phyloP scores from a whole-genome alignment of 2,329 filamentous ascomycete species.

The Phaeophleospora eucalypticola region DNA sequence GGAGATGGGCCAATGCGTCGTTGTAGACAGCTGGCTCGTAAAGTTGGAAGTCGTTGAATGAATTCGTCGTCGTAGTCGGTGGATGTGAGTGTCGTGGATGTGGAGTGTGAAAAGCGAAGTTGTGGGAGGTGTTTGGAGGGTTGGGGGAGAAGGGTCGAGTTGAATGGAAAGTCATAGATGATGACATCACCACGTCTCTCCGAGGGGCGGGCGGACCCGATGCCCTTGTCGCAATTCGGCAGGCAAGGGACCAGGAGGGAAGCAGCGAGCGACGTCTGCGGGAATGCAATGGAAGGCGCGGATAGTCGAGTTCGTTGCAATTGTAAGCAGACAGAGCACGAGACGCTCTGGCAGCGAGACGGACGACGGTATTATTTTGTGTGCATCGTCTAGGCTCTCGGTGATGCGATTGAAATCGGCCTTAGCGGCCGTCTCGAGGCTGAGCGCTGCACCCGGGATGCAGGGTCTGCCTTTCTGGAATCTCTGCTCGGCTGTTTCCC shows the following conservation, averaged over 20 bases:
- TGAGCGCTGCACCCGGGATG: background rate
- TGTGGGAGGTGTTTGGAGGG: background rate
- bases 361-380: slow-evolving; percentile 7
- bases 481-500: slow-evolving; percentile 4
- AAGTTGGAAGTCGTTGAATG: slow-evolving; percentile 8
- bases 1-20: slow-evolving; percentile 17
- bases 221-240: no score
- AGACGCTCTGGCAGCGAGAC: slow-evolving; percentile 2
- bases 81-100: background rate
- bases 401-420: background rate
- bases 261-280: slow-evolving; percentile 2
- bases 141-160: background rate
- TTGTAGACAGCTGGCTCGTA: slow-evolving; percentile 12
- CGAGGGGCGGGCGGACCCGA: no score
- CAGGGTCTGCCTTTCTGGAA: slow-evolving; percentile 1
- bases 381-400: background rate
- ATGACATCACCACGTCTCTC: slow-evolving; percentile 4
- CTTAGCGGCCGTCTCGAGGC: background rate
- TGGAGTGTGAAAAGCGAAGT: slow-evolving; percentile 1
- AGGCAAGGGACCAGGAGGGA: no score
- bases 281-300: background rate
- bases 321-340: slow-evolving; percentile 1
- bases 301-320: background rate
- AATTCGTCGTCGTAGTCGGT: slow-evolving; percentile 5
- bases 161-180: background rate